Base-by-base conservation (phyloP, 2,329 filamentous ascomycete species). In the Exophiala phaeomuriformis region DNA sequence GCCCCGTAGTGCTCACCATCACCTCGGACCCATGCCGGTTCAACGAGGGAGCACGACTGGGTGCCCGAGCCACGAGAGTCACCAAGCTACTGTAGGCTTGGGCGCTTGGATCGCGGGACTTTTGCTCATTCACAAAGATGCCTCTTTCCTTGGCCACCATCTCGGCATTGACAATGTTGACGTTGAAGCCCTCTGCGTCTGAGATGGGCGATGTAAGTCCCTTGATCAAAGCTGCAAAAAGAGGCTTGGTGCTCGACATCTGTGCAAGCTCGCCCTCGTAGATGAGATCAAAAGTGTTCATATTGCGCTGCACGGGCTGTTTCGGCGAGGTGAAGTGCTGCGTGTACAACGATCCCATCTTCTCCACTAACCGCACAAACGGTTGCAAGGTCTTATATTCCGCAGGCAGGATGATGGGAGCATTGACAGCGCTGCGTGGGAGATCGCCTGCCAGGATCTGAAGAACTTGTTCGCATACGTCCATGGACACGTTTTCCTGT, bases 151-250 rank as follows among this genome's bases (percentile, higher is more conserved):
- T 84, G 19, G 87, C 86, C 9, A 90, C 79, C 29, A 90, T 74
- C 41, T 82, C 78, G 0, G 87, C 87, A 64, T 93, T 91, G 62
- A 93, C 87, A 55, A 93, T 89, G 70, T 90, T 91, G 63, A 90
- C 83, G 63, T 86, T 84, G 8, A 81, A 68, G 0, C 79, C 82
- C 36, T 84, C 82, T 0, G 77, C 74, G 52, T 83, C 81, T 52
- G 80, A 85, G 60, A 91, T 85, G 1, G 82, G 80, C 1, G 79
- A 77, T 4, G 87, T 77, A 0, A 93, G 76, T 0, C 88, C 88
- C 66, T 90, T 90, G 60, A 91, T 81, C 1, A 91, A 72, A 0
- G 87, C 87, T 0, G 88, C 86, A 59, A 88, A 88, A 2, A 93
- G 76, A 0, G 88, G 88, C 47, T 87, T 83, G 1, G 87, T 91